A percentile compares a stretch with the other conserved stretches of the same genome.
phyloP scores from a whole-genome alignment of 345 rosid genomes.

The Sisymbrium irio region DNA sequence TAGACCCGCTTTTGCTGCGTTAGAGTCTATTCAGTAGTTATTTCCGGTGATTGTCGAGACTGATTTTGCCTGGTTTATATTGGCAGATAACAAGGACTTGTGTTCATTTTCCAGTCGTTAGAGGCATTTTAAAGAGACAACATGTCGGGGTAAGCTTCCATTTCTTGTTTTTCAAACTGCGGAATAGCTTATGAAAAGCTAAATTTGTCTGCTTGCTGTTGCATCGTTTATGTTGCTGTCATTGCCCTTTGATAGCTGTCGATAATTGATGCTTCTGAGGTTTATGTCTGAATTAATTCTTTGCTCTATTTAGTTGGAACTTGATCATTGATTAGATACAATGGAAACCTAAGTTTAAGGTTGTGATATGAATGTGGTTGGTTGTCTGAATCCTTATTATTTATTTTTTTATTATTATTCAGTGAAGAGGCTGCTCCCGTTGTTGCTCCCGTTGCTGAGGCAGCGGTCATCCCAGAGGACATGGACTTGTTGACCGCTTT shows the following conservation, averaged over 20 bases:
- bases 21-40: neutral
- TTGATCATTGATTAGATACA: neutral
- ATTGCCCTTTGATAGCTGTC: neutral
- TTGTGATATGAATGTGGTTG: neutral
- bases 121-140: constrained; percentile 15
- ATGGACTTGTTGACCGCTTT: constrained; percentile 77
- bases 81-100: constrained; percentile 18
- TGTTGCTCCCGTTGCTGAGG: constrained; percentile 49
- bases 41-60: neutral
- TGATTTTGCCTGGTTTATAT: neutral
- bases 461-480: constrained; percentile 52
- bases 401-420: constrained; percentile 5
- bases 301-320: neutral
- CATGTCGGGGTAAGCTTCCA: constrained; percentile 31
- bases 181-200: neutral
- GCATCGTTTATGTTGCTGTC: too few relatives aligned
- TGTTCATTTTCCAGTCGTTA: neutral
- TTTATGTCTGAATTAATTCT: too few relatives aligned
- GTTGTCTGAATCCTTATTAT: neutral
- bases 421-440: constrained; percentile 68
- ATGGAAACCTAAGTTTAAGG: neutral
- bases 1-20: neutral
- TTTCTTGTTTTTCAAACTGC: neutral
- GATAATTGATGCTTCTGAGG: too few relatives aligned
- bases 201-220: neutral